Evolutionary conservation across 2,329 filamentous ascomycete species (phyloP).

Genomic region (Arthrobotrys entomopaga): DNA sequence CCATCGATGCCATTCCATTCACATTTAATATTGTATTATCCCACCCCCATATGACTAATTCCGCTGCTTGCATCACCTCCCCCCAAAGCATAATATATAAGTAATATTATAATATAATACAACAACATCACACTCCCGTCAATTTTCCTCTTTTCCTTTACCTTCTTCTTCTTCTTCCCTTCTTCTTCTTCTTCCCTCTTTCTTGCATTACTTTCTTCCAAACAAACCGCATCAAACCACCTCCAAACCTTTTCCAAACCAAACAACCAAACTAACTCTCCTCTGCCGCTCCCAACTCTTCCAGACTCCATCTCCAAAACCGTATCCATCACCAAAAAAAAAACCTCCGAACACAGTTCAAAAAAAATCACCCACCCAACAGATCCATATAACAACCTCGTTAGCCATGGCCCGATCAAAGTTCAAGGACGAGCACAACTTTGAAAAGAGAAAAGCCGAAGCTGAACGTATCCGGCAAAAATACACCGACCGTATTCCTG

Average conservation of each 20-base stretch:
- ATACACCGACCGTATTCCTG: slow-evolving; percentile 97
- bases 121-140: background rate
- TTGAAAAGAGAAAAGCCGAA: slow-evolving; percentile 99
- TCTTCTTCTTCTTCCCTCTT: slow-evolving; percentile 60
- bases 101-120: slow-evolving; percentile 26
- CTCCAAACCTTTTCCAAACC: slow-evolving; percentile 48
- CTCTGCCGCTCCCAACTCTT: slow-evolving; percentile 23
- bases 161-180: slow-evolving; percentile 57
- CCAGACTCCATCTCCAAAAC: slow-evolving; percentile 31
- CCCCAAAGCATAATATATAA: too few relatives aligned
- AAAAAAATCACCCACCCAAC: slow-evolving; percentile 56
- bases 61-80: slow-evolving; percentile 50
- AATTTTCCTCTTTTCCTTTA: background rate
- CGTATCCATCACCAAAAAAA: slow-evolving; percentile 25
- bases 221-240: slow-evolving; percentile 55
- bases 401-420: slow-evolving; percentile 87
- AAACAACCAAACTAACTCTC: slow-evolving; percentile 49
- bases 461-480: slow-evolving; percentile 99
- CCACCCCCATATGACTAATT: slow-evolving; percentile 50
- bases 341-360: slow-evolving; percentile 57
- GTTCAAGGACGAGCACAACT: slow-evolving; percentile 99
- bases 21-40: too few relatives aligned
- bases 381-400: too few relatives aligned
- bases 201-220: slow-evolving; percentile 57
- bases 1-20: too few relatives aligned